Conservation (phyloP, 75 land plant genomes). For the Sequoia sempervirens region DNA sequence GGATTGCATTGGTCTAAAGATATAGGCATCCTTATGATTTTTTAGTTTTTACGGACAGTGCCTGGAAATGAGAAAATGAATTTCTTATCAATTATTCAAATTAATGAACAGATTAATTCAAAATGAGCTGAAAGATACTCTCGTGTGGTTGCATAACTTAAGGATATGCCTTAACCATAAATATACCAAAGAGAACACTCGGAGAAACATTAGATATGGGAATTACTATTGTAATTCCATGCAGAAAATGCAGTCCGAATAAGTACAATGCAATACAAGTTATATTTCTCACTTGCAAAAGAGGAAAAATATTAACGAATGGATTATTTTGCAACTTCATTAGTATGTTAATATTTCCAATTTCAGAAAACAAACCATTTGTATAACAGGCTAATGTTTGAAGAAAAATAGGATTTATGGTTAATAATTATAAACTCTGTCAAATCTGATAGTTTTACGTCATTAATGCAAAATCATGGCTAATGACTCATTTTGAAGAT, state of each 20-base stretch:
- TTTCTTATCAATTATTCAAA: background rate
- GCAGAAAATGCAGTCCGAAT: background rate
- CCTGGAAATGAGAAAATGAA: background rate
- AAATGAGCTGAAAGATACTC: background rate
- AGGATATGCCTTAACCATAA: background rate
- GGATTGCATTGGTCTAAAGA: background rate
- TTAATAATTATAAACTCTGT: background rate
- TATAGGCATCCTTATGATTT: background rate
- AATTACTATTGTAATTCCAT: background rate
- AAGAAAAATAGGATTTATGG: background rate
- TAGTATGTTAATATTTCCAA: background rate
- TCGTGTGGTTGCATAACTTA: background rate
- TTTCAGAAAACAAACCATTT: background rate
- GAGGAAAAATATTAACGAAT: background rate
- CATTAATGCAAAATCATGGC: background rate
- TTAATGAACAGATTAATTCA: background rate
- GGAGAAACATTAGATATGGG: background rate
- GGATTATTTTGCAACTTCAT: background rate
- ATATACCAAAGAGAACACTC: background rate
- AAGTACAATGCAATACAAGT: background rate
- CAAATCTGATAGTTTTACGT: background rate
- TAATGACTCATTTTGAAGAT: background rate
- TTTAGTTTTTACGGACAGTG: background rate
- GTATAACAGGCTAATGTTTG: background rate
- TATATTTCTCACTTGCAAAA: background rate